Base-by-base conservation (phyloP, 305 asterid genomes). In the Fraxinus xanthoxyloides region DNA sequence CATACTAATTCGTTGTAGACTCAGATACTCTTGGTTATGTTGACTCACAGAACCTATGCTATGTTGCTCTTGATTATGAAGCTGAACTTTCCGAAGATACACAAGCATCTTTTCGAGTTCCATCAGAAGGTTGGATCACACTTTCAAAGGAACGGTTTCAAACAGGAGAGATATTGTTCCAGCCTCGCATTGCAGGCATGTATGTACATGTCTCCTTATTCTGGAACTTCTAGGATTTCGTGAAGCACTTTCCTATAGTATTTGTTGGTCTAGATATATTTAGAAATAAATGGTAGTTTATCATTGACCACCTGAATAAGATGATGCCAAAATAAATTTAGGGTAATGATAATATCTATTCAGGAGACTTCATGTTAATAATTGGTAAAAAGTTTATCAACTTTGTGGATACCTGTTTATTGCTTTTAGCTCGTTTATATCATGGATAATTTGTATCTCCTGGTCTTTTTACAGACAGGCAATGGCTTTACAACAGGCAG, bases 81-180 rank as follows among this genome's bases (percentile, higher is more conserved):
- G 97, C 92, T 81, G 99, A 96, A 85, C 85, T 91, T 79, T 87
- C 87, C 77, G 92, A 91, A 88, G 93, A 91, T 79, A 93, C 96
- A 8, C 77, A 75, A 80, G 97, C 97, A 78, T 90, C 98, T 63
- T 90, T 86, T 83, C 89, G 86, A 83, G 90, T 95, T 80, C 81
- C 95, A 31, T 78, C 94, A 32, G 90, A 93, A 84, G 91, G 87
- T 73, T 87, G 83, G 87, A 90, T 89, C 85, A 89, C 95, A 46
- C 98, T 96, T 82, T 91, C 98, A 77, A 89, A 89, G 87, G 99
- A 96, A 86, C 98, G 99, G 17, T 96, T 92, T 88, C 95, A 91
- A 87, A 96, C 98, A 13, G 99, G 98, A 88, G 99, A 96, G 85
- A 90, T 96, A 88, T 78, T 96, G 76, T 96, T 94, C 91, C 92